phyloP scores from a whole-genome alignment of 768 basidiomycete species.

The Boletus rex-veris region DNA sequence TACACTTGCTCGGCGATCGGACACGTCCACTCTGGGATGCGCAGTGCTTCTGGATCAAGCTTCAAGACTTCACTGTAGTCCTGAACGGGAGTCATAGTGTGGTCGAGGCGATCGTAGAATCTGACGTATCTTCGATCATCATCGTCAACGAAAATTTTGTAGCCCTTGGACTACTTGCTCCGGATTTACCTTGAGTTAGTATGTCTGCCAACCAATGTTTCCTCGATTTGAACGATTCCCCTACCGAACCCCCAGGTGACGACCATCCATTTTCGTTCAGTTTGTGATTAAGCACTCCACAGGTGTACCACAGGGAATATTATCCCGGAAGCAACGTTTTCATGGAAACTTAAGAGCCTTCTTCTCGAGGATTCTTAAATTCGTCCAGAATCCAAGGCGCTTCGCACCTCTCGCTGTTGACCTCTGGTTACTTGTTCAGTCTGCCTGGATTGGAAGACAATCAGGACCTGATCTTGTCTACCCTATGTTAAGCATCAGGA shows the following conservation, averaged over 20 bases:
- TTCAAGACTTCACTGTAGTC: not conserved
- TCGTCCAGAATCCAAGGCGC: not conserved
- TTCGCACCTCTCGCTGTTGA: not conserved
- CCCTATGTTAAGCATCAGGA: slow-evolving; percentile 2
- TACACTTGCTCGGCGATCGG: not conserved
- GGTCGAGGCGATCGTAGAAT: not conserved
- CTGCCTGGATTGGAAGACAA: not conserved
- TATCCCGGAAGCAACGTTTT: not conserved
- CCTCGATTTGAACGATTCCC: not conserved
- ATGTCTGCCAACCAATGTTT: too few relatives aligned
- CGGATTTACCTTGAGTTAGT: too few relatives aligned
- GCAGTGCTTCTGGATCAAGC: slow-evolving; percentile 2
- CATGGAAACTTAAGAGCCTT: not conserved
- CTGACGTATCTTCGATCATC: too few relatives aligned
- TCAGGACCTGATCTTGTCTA: not conserved
- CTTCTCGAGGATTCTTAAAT: not conserved
- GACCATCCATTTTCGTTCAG: not conserved
- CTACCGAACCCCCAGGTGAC: not conserved
- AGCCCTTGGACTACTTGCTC: too few relatives aligned
- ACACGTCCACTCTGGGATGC: not conserved
- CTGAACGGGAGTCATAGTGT: not conserved
- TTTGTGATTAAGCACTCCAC: not conserved
- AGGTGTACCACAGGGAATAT: not conserved
- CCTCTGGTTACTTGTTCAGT: not conserved
- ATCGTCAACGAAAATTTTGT: too few relatives aligned